Evolutionary conservation across 805 yeast species (phyloP).

Genomic region (Candida vaughaniae): DNA sequence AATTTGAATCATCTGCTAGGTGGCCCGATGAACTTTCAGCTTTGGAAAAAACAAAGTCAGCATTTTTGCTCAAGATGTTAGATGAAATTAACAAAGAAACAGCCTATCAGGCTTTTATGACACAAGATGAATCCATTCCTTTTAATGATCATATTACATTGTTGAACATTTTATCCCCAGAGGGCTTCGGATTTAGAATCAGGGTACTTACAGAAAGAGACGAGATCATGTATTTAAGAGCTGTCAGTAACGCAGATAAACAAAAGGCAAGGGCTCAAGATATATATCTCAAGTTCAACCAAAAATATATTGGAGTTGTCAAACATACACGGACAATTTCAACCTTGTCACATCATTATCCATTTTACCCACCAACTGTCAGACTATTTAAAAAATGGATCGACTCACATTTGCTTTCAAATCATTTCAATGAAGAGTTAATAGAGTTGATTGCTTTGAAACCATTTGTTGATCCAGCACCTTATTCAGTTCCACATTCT

Average conservation of each 20-base stretch:
- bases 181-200: conserved; percentile 82
- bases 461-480: conserved; percentile 84
- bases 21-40: conserved; percentile 95
- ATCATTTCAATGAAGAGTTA: conserved; percentile 74
- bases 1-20: conserved; percentile 83
- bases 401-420: conserved; percentile 71
- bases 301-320: conserved; percentile 62
- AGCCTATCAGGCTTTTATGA: conserved; percentile 56
- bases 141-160: conserved; percentile 57
- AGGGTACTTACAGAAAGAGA: conserved; percentile 83
- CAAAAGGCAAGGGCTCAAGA: conserved; percentile 61
- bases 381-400: conserved; percentile 89
- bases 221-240: conserved; percentile 68
- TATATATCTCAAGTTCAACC: conserved; percentile 62
- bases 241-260: conserved; percentile 63
- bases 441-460: conserved; percentile 80
- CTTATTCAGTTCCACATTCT: conserved; percentile 79
- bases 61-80: conserved; percentile 71
- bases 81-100: conserved; percentile 50
- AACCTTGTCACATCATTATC: conserved; percentile 67
- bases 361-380: conserved; percentile 74
- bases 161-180: conserved; percentile 74
- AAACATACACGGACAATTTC: conserved; percentile 81
- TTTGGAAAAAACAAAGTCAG: conserved; percentile 85
- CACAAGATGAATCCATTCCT: conserved; percentile 65